Evolutionary conservation across 2,329 filamentous ascomycete genomes (phyloP), one percentile per base, ranked within the genome.

Genomic region (Colletotrichum trifolii): DNA sequence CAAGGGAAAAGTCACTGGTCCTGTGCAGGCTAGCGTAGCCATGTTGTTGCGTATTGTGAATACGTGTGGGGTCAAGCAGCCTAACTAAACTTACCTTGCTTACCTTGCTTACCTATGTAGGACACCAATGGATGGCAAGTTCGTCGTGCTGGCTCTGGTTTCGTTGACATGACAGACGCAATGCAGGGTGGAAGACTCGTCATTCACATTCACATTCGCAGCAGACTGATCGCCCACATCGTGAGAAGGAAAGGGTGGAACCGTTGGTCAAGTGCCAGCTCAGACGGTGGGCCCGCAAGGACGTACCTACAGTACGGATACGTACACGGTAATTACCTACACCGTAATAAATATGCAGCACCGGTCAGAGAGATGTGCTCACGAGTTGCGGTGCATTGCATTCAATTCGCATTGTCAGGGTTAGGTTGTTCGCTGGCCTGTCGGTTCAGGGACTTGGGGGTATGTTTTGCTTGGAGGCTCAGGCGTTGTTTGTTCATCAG

Each of bases 261-360:
- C 53, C 39, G 10, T 36, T 36, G 45, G 50, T 35, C 56, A 55
- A 50, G 50, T 52, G 62, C 58, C 52, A 66, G 58, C 59, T 25
- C 58, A 49, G 47, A 62, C 12, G 35, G 58, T 57, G 53, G 58
- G 40, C 4, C 25, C 25, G 25, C 25, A 25, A 25, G 25, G 25
- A 25, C 4, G 25, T 25, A 5, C 25, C 4, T 25, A 25, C 25
- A 4, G 25, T 25, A 5, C 17, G 17, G 17, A 17, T 5, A 25
- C 4, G 25, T 25, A 25, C 25, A 25, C 4, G 25, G 25, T 25
- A 25, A 25, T 25, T 25, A 25, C 17, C 17, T 17, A 17, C 25
- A 4, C 25, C 25, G 25, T 25, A 25, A 25, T 5, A 25, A 25
- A 5, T 25, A 25, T 25, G 25, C 25, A 25, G 25, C 25, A 25